These are phyloP conservation scores for Harringtonia aguacate DNA, from an alignment of 2,329 filamentous ascomycete species.

Conservation along the genomic window DNA sequence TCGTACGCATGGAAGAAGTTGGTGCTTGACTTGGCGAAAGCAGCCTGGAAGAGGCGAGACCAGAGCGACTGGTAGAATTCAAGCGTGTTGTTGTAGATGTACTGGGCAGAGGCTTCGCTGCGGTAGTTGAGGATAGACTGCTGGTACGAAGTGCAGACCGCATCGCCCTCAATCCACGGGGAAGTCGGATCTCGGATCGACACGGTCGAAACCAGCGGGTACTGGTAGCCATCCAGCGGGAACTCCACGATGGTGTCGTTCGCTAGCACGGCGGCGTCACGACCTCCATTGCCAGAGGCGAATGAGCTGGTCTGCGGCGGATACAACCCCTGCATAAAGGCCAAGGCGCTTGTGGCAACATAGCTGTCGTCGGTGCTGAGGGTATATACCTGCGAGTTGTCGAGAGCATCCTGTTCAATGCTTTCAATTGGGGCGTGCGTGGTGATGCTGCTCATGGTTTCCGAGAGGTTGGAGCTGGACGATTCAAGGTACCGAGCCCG, in stretches of 20 bases:
- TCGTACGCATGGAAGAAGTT: constrained; percentile 39
- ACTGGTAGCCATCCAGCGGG: constrained; percentile 70
- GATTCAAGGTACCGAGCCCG: constrained; percentile 35
- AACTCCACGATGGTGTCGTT: constrained; percentile 45
- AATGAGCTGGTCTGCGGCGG: constrained; percentile 47
- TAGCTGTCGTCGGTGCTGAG: constrained; percentile 29
- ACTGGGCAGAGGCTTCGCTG: constrained; percentile 9
- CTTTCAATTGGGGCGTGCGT: constrained; percentile 28
- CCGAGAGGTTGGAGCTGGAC: constrained; percentile 13
- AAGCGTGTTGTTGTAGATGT: constrained; percentile 15
- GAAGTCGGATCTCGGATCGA: constrained; percentile 27
- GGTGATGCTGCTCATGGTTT: constrained; percentile 15
- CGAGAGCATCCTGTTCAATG: constrained; percentile 31
- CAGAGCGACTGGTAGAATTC: constrained; percentile 33
- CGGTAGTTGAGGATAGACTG: constrained; percentile 18
- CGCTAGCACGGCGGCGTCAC: constrained; percentile 12
- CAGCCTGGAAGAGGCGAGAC: constrained; percentile 24
- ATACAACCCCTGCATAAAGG: constrained; percentile 78
- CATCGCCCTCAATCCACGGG: constrained; percentile 31
- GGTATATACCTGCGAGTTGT: constrained; percentile 35
- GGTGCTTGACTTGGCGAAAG: constrained; percentile 22
- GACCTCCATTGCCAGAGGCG: constrained; percentile 24
- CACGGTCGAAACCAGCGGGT: constrained; percentile 48
- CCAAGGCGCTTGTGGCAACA: constrained; percentile 57
- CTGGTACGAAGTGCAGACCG: constrained; percentile 26